Evolutionary conservation across 176 grass and related monocot species (phyloP).

Genomic region (Aegilops sharonensis): DNA sequence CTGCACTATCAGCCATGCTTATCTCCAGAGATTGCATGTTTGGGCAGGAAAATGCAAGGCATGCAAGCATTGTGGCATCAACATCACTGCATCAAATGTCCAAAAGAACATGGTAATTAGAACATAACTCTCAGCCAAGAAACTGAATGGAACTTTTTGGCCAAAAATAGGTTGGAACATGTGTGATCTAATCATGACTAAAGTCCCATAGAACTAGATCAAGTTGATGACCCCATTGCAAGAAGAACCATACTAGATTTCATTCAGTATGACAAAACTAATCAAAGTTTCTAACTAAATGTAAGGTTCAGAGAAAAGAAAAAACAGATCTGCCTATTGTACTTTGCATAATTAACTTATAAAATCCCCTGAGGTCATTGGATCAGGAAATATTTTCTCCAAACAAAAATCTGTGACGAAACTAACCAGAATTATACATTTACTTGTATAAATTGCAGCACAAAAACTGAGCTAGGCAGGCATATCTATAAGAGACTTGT

Average conservation of each 20-base stretch:
- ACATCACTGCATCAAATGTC: slow-evolving; percentile 68
- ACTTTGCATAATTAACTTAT: not conserved
- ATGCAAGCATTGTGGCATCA: slow-evolving; percentile 74
- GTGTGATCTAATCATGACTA: not conserved
- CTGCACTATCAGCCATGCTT: slow-evolving; percentile 40
- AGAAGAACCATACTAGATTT: not conserved
- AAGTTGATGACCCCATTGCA: not conserved
- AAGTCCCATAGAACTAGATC: not conserved
- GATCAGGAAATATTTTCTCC: not conserved
- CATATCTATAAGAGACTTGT: not conserved
- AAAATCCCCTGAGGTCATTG: not conserved
- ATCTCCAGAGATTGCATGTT: slow-evolving; percentile 73
- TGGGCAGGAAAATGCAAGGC: slow-evolving; percentile 82
- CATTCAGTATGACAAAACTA: not conserved
- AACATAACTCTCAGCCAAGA: not conserved
- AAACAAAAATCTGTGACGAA: not conserved
- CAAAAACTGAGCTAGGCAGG: not conserved
- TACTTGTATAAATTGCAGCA: not conserved
- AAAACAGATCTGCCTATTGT: not conserved
- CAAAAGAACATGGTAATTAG: slow-evolving; percentile 34
- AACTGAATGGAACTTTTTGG: not conserved
- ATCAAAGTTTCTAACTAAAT: not conserved
- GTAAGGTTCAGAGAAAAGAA: not conserved
- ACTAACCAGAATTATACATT: not conserved
- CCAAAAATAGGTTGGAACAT: not conserved